phyloP scores from a whole-genome alignment of 495 filamentous ascomycete species.

The Jackrogersella minutella region DNA sequence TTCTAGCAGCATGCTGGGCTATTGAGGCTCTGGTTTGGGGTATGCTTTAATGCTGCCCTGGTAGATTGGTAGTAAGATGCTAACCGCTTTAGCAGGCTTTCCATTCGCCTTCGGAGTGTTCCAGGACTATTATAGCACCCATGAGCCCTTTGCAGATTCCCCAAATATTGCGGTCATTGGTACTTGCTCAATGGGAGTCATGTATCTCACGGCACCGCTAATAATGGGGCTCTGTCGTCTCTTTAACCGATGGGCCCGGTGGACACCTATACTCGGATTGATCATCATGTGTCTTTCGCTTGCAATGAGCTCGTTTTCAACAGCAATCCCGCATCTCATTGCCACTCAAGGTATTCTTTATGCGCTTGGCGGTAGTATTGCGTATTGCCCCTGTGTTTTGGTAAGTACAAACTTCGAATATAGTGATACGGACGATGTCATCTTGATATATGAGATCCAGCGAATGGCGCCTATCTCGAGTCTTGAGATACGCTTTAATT shows the following conservation, averaged over 20 bases:
- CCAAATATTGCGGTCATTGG: slow-evolving; percentile 43
- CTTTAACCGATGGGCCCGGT: slow-evolving; percentile 44
- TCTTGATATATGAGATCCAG: background rate
- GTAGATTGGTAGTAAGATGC: background rate
- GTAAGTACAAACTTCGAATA: slow-evolving; percentile 19
- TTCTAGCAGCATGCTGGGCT: slow-evolving; percentile 62
- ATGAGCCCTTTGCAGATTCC: slow-evolving; percentile 54
- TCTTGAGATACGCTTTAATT: background rate
- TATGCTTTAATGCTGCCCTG: slow-evolving; percentile 33
- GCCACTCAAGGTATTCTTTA: slow-evolving; percentile 58
- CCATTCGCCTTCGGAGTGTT: slow-evolving; percentile 68
- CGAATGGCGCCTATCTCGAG: background rate
- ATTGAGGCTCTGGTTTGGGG: slow-evolving; percentile 68
- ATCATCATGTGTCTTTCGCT: slow-evolving; percentile 45
- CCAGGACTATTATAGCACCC: slow-evolving; percentile 63
- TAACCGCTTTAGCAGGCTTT: slow-evolving; percentile 55
- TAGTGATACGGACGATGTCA: background rate
- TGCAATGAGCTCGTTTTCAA: slow-evolving; percentile 51
- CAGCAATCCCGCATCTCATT: slow-evolving; percentile 46
- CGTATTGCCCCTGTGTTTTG: slow-evolving; percentile 54
- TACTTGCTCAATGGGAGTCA: slow-evolving; percentile 51
- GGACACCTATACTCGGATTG: slow-evolving; percentile 43
- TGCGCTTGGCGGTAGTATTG: slow-evolving; percentile 50
- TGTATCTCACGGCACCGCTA: slow-evolving; percentile 57
- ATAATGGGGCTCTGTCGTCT: slow-evolving; percentile 46